Base-by-base conservation (phyloP, 2,329 filamentous ascomycete genomes). In the Venturia carpophila region DNA sequence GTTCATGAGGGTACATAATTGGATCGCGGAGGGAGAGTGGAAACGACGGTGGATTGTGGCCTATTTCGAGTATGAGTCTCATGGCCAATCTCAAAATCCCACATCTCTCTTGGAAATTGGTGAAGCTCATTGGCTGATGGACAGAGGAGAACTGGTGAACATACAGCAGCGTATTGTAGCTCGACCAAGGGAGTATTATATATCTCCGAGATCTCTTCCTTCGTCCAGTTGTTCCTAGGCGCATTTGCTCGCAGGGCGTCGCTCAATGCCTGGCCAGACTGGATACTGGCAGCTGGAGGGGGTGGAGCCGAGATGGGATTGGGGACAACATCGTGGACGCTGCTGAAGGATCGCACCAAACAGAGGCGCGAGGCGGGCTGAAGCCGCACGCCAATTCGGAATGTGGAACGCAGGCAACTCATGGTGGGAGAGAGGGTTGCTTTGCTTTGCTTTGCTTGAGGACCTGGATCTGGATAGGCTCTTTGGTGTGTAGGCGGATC, bases 1-100 rank as follows among this genome's bases (percentile, higher is more conserved):
- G 81, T 95, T 96, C 90, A 96, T 95, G 66, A 96, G 82, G 0
- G 92, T 96, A 79, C 92, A 96, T 77, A 96, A 88, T 77, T 96
- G 92, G 68, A 96, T 90, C 37, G 90, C 87, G 60, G 87, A 82
- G 7, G 92, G 90, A 72, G 90, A 84, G 78, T 96, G 92, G 79
- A 95, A 95, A 70, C 88, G 87, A 58, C 91, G 87, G 77, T 96
- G 92, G 66, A 96, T 79, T 43, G 82, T 84, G 69, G 85, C 86
- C 91, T 94, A 69, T 55, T 19, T 43, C 60, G n/a, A 27, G 30
- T 62, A 47, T 42, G 27, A 62, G 37, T 42, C 15, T 47, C n/a
- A 62, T 47, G n/a, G 37, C 34, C 60, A 34, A 63, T 27, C 30
- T 13, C 10, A n/a, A 47, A 30, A 34, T 58, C 52, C 39, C 42